Evolutionary conservation across 2,329 filamentous ascomycete species (phyloP), one percentile per base, ranked within the genome.

Genomic region (Talaromyces sp.): DNA sequence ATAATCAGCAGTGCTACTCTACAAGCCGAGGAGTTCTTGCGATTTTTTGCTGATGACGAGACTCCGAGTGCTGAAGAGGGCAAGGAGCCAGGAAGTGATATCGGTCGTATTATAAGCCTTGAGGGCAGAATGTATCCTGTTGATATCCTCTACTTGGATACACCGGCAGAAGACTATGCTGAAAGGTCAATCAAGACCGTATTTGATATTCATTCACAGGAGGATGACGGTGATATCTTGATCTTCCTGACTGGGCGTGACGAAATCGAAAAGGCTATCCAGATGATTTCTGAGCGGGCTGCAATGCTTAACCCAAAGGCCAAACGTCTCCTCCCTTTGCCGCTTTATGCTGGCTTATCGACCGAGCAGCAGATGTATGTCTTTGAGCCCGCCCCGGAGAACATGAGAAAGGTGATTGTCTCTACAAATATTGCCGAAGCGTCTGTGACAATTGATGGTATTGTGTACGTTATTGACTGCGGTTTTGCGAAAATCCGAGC

Each of bases 341-440:
- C 94, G 1, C 83, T 98, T 0, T 98, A 96, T 72, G 92, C 95
- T 4, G 95, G 94, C 2, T 83, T 98, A 5, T 87, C 92, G 1
- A 92, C 89, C 8, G 93, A 97, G 66, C 88, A 97, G 70, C 95
- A 98, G 72, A 94, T 96, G 87, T 93, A 93, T 66, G 89, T 98
- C 47, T 98, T 98, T 72, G 92, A 96, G 68, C 87, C 89, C 59
- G 81, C 92, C 1, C 87, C 91, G 0, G 87, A 91, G 64, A 89
- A 93, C 63, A 93, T 88, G 1, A 85, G 95, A 50, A 98, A 98
- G 72, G 90, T 97, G 44, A 90, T 99, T 40, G 88, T 97, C 66
- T 89, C 91, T 4, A 98, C 95, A 62, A 98, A 98, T 72, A 97
- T 98, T 66, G 92, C 95, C 12, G 95, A 99, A 79, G 94, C 95